Base-by-base conservation (phyloP, 2,329 filamentous ascomycete species). In the Leptographium lundbergii region DNA sequence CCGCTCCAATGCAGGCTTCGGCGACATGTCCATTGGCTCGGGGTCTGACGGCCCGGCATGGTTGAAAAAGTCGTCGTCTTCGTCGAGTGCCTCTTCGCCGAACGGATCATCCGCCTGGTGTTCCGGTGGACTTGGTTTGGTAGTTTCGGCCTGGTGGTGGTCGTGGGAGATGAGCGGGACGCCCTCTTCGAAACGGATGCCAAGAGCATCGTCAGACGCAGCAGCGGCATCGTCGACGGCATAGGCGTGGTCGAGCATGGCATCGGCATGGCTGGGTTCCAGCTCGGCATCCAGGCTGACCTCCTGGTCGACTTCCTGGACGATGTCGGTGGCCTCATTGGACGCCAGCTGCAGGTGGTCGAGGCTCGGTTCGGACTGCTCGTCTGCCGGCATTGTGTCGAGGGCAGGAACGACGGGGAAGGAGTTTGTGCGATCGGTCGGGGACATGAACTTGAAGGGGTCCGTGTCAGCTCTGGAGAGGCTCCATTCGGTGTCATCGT, bases 121-220 rank as follows among this genome's bases (percentile, higher is more conserved):
- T 50, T 24, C 47, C 13, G 24, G 47, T 9, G 29, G 27, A n/a
- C 2, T 60, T 25, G 29, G 58, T 47, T 32, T 57, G 24, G 13
- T 14, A 1, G 53, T 19, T 25, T 58, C 27, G 25, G 55, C 29
- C 32, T 25, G 57, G 11, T 66, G 64, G 17, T 68, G 67, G 55
- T 73, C 69, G 24, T 76, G 74, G 0, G 64, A 57, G 65, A 82
- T 82, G 61, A 90, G 70, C 1, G 86, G 86, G 5, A 89, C 61
- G 0, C 86, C 86, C 71, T 90, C 87, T 60, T 88, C 85, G 63
- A 79, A 89, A 52, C 86, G 80, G 27, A 80, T 79, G 29, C 86
- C 80, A 1, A 74, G 72, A 25, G 72, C 73, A 45, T 77, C 73
- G 39, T 73, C 73, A 19, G 39, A 72, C 36, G 76, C 73, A 42